Base-by-base conservation (phyloP, 2,329 filamentous ascomycete species). In the Alternaria panax region DNA sequence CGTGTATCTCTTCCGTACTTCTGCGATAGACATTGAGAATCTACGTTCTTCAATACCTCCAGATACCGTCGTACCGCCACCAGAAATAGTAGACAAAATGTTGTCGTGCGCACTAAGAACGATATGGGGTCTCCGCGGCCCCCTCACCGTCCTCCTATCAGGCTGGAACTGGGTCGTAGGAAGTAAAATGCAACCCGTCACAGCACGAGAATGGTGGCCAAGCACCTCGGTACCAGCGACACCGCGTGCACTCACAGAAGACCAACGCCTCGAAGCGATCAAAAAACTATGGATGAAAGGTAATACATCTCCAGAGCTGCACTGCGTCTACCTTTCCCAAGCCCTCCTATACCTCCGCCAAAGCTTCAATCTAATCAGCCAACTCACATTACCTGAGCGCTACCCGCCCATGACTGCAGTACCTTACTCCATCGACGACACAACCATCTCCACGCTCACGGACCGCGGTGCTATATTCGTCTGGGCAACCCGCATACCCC, bases 151-250 rank as follows among this genome's bases (percentile, higher is more conserved):
- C 8, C 67, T 77, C 1, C 69, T 69, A 52, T 70, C 66, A 16
- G 75, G 74, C 20, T 76, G 73, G 72, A 62, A 68, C 11, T 73
- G 71, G 64, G 68, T 77, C 0, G 51, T 67, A n/a, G 60, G 62
- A 27, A 70, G 75, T 14, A 64, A 69, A 43, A 66, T 78, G 59
- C 61, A 67, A 3, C 60, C 67, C 4, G 57, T 78, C 2, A 66
- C 70, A 16, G 64, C 64, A 30, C 71, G 75, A 5, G 65, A 69
- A 46, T 78, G 75, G 75, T 78, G 75, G 75, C 75, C 75, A 1
- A 54, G 52, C 28, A 51, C 62, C n/a, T 54, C 60, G 1, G 27
- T 61, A 0, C 73, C 71, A 9, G 70, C 67, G 18, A 73, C 66
- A 11, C 54, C 60, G 2, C 65, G 64, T 8, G 75, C 75, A 5